A percentile compares a stretch with the other conserved stretches of the same genome.
Evolutionary conservation across 2,329 filamentous ascomycete species (phyloP).

Genomic region (Botrytis paeoniae): DNA sequence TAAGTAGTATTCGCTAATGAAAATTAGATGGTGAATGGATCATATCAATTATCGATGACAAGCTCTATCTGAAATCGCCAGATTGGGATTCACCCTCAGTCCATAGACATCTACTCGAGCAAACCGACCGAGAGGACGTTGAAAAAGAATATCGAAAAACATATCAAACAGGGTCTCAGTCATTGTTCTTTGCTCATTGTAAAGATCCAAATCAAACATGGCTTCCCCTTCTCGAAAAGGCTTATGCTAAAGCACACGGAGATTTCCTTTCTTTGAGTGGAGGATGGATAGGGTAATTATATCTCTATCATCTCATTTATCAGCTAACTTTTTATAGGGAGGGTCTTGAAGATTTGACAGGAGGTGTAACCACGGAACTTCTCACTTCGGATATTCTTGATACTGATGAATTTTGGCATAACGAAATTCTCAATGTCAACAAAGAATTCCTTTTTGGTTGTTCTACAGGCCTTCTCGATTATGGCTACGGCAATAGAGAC

Average conservation of each 20-base stretch:
- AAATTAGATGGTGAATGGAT: slow-evolving; percentile 78
- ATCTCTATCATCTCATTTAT: neutral
- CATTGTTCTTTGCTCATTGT: slow-evolving; percentile 75
- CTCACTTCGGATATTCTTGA: slow-evolving; percentile 71
- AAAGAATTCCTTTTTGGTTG: slow-evolving; percentile 77
- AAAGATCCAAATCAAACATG: slow-evolving; percentile 76
- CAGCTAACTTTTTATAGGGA: slow-evolving; percentile 39
- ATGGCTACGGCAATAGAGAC: slow-evolving; percentile 58
- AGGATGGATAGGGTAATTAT: slow-evolving; percentile 51
- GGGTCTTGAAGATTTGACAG: slow-evolving; percentile 58
- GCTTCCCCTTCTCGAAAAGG: slow-evolving; percentile 77
- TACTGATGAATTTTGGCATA: slow-evolving; percentile 77
- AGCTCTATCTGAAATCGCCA: slow-evolving; percentile 78
- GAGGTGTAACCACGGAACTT: slow-evolving; percentile 69
- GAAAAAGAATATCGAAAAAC: slow-evolving; percentile 62
- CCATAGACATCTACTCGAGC: slow-evolving; percentile 70
- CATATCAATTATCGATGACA: slow-evolving; percentile 87
- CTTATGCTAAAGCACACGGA: slow-evolving; percentile 80
- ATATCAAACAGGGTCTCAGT: slow-evolving; percentile 58
- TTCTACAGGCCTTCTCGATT: slow-evolving; percentile 60
- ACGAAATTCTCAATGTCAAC: slow-evolving; percentile 78
- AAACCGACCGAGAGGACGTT: slow-evolving; percentile 70
- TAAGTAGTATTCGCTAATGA: neutral
- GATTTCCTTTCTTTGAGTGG: slow-evolving; percentile 74
- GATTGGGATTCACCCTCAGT: slow-evolving; percentile 77